phyloP scores from a whole-genome alignment of 805 yeast genomes.

The Candida glaebosa region DNA sequence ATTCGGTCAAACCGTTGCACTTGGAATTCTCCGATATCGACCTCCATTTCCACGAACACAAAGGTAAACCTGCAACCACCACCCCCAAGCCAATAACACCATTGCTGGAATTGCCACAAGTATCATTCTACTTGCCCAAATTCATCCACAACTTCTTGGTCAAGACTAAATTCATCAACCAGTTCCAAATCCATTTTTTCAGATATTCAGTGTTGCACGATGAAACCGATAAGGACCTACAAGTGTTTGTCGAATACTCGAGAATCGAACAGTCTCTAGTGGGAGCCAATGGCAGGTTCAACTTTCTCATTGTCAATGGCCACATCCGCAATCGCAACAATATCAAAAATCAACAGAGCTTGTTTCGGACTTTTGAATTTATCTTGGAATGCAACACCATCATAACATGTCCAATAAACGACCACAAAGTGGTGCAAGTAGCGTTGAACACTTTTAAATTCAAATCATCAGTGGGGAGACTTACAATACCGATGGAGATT shows the following conservation, averaged over 20 bases:
- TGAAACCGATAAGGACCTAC: conserved; percentile 11
- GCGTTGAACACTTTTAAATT: conserved; percentile 13
- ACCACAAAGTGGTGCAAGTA: conserved; percentile 8
- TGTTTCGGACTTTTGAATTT: conserved; percentile 25
- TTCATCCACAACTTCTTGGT: conserved; percentile 17
- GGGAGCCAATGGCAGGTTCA: conserved; percentile 14
- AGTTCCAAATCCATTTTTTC: conserved; percentile 21
- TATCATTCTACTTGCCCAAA: conserved; percentile 17
- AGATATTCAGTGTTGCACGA: conserved; percentile 12
- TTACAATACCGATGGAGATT: conserved; percentile 15
- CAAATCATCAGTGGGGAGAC: conserved; percentile 11
- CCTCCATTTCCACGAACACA: conserved; percentile 5
- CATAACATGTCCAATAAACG: conserved; percentile 12
- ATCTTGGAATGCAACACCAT: conserved; percentile 18
- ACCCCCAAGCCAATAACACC: not conserved
- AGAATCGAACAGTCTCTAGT: conserved; percentile 16
- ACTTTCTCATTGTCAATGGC: conserved; percentile 20
- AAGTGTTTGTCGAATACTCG: conserved; percentile 19
- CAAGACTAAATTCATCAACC: conserved; percentile 19
- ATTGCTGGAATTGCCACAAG: not conserved
- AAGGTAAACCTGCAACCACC: not conserved
- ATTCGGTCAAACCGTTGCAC: conserved; percentile 24
- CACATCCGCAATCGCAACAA: conserved; percentile 12
- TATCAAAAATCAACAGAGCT: conserved; percentile 11
- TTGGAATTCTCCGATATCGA: conserved; percentile 23